A percentile compares a stretch with the other conserved stretches of the same genome.
phyloP scores from a whole-genome alignment of 2,329 filamentous ascomycete genomes.

The Sclerotinia glacialis region DNA sequence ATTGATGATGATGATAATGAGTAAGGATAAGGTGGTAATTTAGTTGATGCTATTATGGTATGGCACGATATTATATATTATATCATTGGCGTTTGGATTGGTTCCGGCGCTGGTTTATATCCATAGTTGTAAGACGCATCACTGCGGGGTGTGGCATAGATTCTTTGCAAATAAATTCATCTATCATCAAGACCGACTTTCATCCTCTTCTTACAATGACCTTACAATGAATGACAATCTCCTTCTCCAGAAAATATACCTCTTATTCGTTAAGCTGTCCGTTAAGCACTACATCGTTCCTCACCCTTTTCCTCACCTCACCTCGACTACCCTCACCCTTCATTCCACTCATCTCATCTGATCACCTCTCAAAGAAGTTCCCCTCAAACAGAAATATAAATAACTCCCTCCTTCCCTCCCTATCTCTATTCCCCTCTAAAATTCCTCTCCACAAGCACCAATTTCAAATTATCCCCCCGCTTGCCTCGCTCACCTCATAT shows the following conservation, averaged over 20 bases:
- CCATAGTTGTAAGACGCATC: conserved; percentile 12
- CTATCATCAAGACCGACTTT: background rate
- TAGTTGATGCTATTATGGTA: background rate
- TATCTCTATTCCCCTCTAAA: too few relatives aligned
- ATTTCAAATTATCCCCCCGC: background rate
- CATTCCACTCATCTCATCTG: too few relatives aligned
- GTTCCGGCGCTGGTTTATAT: background rate
- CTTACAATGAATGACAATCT: too few relatives aligned
- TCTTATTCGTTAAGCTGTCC: too few relatives aligned
- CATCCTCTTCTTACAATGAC: background rate
- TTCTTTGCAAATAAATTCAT: conserved; percentile 5
- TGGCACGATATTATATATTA: background rate
- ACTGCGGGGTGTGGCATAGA: conserved; percentile 16
- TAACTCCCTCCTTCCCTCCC: too few relatives aligned
- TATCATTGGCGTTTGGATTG: conserved; percentile 4
- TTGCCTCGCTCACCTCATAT: too few relatives aligned
- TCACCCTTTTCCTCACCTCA: background rate
- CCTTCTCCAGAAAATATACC: background rate
- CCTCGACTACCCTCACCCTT: background rate
- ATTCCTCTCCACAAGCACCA: background rate
- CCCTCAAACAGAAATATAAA: too few relatives aligned
- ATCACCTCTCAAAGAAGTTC: background rate
- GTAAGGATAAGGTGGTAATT: background rate
- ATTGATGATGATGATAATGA: conserved; percentile 44
- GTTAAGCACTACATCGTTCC: background rate